Evolutionary conservation across 2,329 filamentous ascomycete species (phyloP).

Genomic region (Dendrostoma leiphaemia): DNA sequence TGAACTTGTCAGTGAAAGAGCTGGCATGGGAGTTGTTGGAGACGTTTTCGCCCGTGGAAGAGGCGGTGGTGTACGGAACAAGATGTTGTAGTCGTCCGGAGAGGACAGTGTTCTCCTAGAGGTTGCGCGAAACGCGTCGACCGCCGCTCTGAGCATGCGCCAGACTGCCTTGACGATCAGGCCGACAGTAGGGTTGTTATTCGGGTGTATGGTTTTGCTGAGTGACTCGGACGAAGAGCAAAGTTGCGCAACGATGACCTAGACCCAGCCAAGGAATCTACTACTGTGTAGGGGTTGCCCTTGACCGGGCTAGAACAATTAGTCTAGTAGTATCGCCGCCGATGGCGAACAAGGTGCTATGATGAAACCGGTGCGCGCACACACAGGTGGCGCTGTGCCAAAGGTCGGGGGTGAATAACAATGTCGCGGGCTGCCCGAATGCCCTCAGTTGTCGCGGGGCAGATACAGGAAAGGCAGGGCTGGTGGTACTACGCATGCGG

Average conservation of each 20-base stretch:
- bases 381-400: too few relatives aligned
- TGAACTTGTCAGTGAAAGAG: slow-evolving; percentile 6
- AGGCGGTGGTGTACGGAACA: neutral
- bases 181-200: neutral
- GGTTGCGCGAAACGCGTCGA: neutral
- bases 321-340: neutral
- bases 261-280: neutral
- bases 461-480: neutral
- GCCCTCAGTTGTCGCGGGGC: neutral
- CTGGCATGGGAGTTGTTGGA: slow-evolving; percentile 7
- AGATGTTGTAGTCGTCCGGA: neutral
- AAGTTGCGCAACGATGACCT: neutral
- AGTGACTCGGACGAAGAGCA: neutral
- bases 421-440: too few relatives aligned
- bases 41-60: neutral
- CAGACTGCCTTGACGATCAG: neutral
- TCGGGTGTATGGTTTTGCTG: neutral
- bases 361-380: neutral
- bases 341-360: neutral
- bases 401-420: too few relatives aligned
- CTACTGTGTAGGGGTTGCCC: too few relatives aligned
- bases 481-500: neutral
- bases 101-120: neutral
- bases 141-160: neutral
- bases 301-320: neutral